Base-by-base conservation (phyloP, 202 grass and related monocot species). In the Schoenoplectus tabernaemontani region DNA sequence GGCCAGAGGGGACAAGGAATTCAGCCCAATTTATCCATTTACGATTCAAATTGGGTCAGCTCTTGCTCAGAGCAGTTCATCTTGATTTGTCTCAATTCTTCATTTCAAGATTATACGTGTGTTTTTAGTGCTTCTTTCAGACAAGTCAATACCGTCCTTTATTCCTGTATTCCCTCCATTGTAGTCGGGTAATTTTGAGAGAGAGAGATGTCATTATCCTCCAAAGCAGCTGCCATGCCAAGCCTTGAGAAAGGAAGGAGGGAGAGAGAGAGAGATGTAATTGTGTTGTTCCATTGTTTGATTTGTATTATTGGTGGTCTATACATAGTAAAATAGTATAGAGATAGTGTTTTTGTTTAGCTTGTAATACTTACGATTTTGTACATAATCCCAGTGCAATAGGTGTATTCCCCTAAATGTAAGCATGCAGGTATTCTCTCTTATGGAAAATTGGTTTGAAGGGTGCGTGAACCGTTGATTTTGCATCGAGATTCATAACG, bases 1-100 rank as follows among this genome's bases (percentile, higher is more conserved):
- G 44, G 91, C 85, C 46, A 82, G 87, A 67, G 85, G 92, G 39
- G 89, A 99, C 38, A 89, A 91, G 85, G 96, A 92, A 80, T 98
- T 95, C 78, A 95, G 75, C 84, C 85, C 84, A 9, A 90, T 99
- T 60, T 99, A 99, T 83, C 83, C 51, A 66, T 84, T 99, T 26
- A 99, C 96, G 96, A 82, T 92, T 82, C 88, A 89, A 65, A 93
- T 96, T 53, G 90, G 92, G 61, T 89, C 84, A 11, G 82, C 81
- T 47, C 61, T 93, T 71, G 83, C 60, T 37, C 85, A 89, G 76
- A 77, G 70, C 44, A 58, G 64, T 15, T 59, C 57, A 13, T 37
- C 26, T 20, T 80, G 58, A 80, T 65, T 80, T 43, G 50, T 43
- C 1, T n/a, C 26, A 15, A 28, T 80, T 65, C 65, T 51, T 75